phyloP scores from a whole-genome alignment of 768 basidiomycete genomes.

The Termitomyces sp. region DNA sequence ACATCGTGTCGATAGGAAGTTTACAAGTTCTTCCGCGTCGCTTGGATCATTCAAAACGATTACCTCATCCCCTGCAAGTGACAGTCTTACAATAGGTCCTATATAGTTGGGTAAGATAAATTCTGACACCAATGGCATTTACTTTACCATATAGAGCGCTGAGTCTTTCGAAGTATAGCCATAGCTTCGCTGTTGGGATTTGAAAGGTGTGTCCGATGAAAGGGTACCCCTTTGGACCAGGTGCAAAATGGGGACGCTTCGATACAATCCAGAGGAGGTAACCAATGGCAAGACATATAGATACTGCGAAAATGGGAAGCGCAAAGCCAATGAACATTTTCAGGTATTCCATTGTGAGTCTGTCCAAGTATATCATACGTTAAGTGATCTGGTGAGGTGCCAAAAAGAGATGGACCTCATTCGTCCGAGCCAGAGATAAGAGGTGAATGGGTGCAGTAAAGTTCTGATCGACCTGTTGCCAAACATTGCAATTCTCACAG shows the following conservation, averaged over 20 bases:
- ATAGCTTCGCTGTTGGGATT: constrained; percentile 5
- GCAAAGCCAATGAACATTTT: neutral
- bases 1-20: neutral
- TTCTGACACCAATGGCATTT: neutral
- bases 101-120: neutral
- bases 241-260: neutral
- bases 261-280: neutral
- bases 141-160: constrained; percentile 2
- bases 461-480: no score
- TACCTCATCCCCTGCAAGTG: constrained; percentile 6
- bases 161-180: constrained; percentile 9
- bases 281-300: neutral
- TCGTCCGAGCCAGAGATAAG: no score
- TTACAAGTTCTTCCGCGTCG: constrained; percentile 10
- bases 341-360: no score
- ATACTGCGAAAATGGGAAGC: neutral
- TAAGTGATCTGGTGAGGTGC: no score
- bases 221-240: constrained; percentile 6
- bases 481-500: no score
- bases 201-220: constrained; percentile 8
- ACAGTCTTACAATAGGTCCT: constrained; percentile 7
- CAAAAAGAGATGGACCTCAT: no score
- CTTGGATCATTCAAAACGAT: constrained; percentile 5
- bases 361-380: no score
- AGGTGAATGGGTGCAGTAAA: no score